phyloP scores from a whole-genome alignment of 169 alveolate genomes.

The Plasmodium blacklocki region DNA sequence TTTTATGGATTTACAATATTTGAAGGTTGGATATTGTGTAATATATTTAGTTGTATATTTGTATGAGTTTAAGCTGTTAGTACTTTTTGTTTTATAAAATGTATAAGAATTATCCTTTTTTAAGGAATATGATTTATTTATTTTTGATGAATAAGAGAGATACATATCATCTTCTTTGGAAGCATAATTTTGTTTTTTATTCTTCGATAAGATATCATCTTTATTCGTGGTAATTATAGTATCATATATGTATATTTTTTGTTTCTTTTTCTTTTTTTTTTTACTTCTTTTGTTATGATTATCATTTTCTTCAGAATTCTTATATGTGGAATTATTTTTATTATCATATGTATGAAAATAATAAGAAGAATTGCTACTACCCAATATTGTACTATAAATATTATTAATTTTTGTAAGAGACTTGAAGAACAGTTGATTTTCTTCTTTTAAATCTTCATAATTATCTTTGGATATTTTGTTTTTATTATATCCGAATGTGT shows the following conservation, averaged over 20 bases:
- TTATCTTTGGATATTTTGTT: background rate
- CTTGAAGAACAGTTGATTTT: background rate
- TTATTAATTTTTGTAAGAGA: constrained; percentile 2
- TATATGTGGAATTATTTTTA: background rate
- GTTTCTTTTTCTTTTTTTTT: background rate
- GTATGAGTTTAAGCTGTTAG: background rate
- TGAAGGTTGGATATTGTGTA: background rate
- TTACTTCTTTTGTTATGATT: background rate
- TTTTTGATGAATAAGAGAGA: no score
- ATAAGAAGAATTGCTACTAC: background rate
- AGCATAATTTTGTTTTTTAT: background rate
- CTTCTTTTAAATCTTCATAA: constrained; percentile 11
- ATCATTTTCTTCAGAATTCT: background rate
- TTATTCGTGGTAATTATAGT: no score
- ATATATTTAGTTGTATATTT: background rate
- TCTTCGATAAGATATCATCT: background rate
- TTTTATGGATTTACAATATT: constrained; percentile 7
- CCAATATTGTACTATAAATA: constrained; percentile 6
- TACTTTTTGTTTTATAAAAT: background rate
- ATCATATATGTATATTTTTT: background rate
- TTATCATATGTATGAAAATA: background rate
- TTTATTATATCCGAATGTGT: background rate
- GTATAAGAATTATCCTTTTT: background rate
- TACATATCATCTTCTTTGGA: background rate
- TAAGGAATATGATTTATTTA: background rate